A percentile compares a stretch with the other conserved stretches of the same genome.
phyloP scores from a whole-genome alignment of 2,329 filamentous ascomycete genomes.

The Aspergillus flavus region DNA sequence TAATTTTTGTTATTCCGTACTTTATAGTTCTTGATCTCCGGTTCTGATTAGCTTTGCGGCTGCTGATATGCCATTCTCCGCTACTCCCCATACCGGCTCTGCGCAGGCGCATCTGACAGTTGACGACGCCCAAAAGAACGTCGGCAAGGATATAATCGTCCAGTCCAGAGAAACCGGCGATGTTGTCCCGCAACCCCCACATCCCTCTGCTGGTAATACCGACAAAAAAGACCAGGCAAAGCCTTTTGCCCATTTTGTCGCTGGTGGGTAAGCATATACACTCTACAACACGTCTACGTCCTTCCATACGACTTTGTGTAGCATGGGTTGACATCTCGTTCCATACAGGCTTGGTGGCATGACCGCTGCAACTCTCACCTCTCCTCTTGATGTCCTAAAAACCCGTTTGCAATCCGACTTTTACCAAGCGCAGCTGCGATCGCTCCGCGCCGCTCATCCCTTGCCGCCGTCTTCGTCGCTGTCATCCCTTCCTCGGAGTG shows the following conservation, averaged over 20 bases:
- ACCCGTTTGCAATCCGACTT: constrained; percentile 93
- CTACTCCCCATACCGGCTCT: constrained; percentile 24
- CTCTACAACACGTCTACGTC: not conserved
- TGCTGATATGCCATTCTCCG: constrained; percentile 26
- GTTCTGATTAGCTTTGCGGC: not conserved
- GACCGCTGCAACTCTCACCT: constrained; percentile 89
- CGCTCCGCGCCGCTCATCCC: constrained; percentile 63
- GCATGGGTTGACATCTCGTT: not conserved
- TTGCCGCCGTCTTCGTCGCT: constrained; percentile 50
- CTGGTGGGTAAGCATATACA: constrained; percentile 70
- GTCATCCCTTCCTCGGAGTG: constrained; percentile 67
- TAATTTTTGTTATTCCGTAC: not conserved
- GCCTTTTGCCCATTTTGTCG: constrained; percentile 90
- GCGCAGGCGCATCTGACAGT: constrained; percentile 29
- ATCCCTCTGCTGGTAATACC: constrained; percentile 23
- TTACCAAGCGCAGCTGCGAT: constrained; percentile 78
- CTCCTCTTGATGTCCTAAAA: constrained; percentile 90
- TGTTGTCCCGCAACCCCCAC: constrained; percentile 31
- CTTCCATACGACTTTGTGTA: not conserved
- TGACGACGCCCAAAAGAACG: constrained; percentile 15
- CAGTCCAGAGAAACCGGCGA: constrained; percentile 44
- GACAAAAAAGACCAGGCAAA: constrained; percentile 56
- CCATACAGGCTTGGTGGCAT: constrained; percentile 75
- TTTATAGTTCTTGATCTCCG: not conserved
- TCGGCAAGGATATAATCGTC: constrained; percentile 21